Base-by-base conservation (phyloP, 2,329 filamentous ascomycete genomes). In the Orbilia quercus region DNA sequence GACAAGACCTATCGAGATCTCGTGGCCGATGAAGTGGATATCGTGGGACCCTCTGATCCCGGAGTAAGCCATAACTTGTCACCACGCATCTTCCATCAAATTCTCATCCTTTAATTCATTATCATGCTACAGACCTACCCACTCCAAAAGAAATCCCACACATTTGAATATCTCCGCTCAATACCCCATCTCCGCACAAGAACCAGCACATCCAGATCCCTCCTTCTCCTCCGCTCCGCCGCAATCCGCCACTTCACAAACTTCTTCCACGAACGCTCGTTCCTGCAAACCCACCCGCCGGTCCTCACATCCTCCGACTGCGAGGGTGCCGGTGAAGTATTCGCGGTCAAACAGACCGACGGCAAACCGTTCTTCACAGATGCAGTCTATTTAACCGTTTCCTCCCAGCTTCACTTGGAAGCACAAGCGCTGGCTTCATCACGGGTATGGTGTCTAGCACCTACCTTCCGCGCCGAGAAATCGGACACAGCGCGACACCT, bases 301-400 rank as follows among this genome's bases (percentile, higher is more conserved):
- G 89, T 98, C 78, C 91, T 99, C 78, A 98, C 95, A 1, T 97
- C 94, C 0, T 96, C 94, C 0, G 95, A 99, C 78, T 99, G 95
- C 79, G 95, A 99, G 82, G 95, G 95, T 2, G 95, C 93, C 1
- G 95, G 95, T 0, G 93, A 98, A 80, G 94, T 96, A 16, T 99
- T 99, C 78, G 31, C 58, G n/a, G 60, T 74, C 12, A 42, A 80
- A 82, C 45, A 79, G 78, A 54, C 78, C 81, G 16, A 83, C 85
- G 12, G 48, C 31, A 69, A 48, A 14, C 81, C 84, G 58, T 98
- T 96, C 82, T 99, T 98, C 81, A 87, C 88, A 28, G 84, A 88
- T 18, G 87, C 90, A n/a, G 97, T 97, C 81, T 98, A 97, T 80
- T 86, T 98, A 34, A 98, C 94, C 0, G 95, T 99, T 14, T 99